Evolutionary conservation across 2,329 filamentous ascomycete species (phyloP).

Genomic region (Bipolaris zeicola): DNA sequence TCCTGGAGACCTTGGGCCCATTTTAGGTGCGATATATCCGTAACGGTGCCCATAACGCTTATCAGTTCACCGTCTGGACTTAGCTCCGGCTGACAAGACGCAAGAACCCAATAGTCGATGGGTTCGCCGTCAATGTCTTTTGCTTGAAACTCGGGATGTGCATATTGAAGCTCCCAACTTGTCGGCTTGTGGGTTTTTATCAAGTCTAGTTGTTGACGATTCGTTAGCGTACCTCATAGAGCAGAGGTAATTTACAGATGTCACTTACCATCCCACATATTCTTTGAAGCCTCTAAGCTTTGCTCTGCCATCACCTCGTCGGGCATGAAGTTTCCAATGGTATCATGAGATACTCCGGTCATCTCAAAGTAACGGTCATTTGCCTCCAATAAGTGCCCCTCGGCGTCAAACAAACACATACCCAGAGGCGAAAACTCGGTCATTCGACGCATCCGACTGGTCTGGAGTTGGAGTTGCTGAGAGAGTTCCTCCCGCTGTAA

Average conservation of each 20-base stretch:
- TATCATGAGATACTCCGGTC: conserved; percentile 51
- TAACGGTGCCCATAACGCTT: conserved; percentile 39
- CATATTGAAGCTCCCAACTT: conserved; percentile 53
- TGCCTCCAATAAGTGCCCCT: conserved; percentile 50
- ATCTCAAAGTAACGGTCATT: conserved; percentile 58
- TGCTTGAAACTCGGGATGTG: conserved; percentile 38
- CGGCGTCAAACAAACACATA: conserved; percentile 45
- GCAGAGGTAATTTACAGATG: neutral
- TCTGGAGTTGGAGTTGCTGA: conserved; percentile 37
- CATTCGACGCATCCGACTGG: conserved; percentile 43
- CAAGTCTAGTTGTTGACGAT: conserved; percentile 22
- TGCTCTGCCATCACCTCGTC: conserved; percentile 49
- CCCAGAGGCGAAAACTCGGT: conserved; percentile 42
- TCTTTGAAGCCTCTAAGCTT: conserved; percentile 39
- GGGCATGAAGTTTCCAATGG: conserved; percentile 51
- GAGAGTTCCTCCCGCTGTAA: conserved; percentile 37
- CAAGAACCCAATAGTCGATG: conserved; percentile 55
- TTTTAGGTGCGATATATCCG: conserved; percentile 44
- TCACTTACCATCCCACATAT: conserved; percentile 46
- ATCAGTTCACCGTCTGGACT: conserved; percentile 31
- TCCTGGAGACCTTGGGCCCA: conserved; percentile 45
- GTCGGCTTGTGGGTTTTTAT: conserved; percentile 44
- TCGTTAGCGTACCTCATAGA: neutral
- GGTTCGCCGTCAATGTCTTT: conserved; percentile 46
- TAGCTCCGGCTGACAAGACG: conserved; percentile 37